These are phyloP conservation scores for Cyberlindnera veronae DNA, from an alignment of 805 yeast genomes.

Conservation along the genomic window DNA sequence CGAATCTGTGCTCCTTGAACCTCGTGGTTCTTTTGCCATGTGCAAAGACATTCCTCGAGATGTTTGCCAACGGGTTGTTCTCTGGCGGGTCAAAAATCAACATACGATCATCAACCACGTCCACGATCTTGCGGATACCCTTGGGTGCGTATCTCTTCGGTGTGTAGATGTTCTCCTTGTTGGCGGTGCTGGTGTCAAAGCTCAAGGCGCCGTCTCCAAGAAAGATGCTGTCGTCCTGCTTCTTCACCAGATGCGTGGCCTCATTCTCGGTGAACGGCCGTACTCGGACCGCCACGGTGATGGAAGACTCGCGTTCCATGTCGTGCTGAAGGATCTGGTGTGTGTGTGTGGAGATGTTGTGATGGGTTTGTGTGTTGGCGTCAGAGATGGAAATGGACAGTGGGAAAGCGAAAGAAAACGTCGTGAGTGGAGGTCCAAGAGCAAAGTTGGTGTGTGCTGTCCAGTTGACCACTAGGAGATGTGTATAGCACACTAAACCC, in stretches of 20 bases:
- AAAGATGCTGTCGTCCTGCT: conserved; percentile 38
- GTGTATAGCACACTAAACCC: no score
- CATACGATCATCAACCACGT: conserved; percentile 83
- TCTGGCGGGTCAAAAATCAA: conserved; percentile 83
- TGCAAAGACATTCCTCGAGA: conserved; percentile 35
- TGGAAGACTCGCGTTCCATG: conserved; percentile 48
- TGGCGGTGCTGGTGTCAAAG: conserved; percentile 13
- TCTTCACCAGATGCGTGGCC: conserved; percentile 40
- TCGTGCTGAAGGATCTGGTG: not conserved
- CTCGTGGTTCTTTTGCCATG: conserved; percentile 39
- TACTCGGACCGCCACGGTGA: conserved; percentile 75
- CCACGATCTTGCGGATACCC: conserved; percentile 65
- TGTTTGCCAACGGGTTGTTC: conserved; percentile 47
- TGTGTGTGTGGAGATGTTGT: not conserved
- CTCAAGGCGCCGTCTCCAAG: conserved; percentile 54
- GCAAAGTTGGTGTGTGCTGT: no score
- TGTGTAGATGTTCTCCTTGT: conserved; percentile 21
- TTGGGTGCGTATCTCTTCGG: conserved; percentile 32
- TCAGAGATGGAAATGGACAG: no score
- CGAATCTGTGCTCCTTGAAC: conserved; percentile 71
- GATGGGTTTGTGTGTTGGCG: not conserved
- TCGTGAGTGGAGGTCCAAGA: no score
- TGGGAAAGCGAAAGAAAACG: no score
- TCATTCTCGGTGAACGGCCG: conserved; percentile 75
- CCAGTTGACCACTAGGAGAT: no score